These are phyloP conservation scores for Aspergillus sp. DNA, from an alignment of 2,329 filamentous ascomycete genomes.

Conservation along the genomic window DNA sequence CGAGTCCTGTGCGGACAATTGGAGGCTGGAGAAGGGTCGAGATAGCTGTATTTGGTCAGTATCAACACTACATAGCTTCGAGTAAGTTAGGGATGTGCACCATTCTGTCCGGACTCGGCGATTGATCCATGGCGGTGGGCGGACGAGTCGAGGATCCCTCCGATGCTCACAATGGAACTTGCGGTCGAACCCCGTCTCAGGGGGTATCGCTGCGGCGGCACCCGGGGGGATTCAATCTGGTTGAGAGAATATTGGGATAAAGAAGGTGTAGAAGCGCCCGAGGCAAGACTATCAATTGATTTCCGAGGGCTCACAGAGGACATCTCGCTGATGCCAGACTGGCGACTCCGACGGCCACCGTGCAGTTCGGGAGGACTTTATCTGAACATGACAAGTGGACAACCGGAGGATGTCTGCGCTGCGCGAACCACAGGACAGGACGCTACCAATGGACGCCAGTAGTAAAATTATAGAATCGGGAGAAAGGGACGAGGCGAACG, in stretches of 20 bases:
- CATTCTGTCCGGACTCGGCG: conserved; percentile 80
- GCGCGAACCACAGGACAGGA: conserved; percentile 5
- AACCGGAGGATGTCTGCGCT: conserved; percentile 11
- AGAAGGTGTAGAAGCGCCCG: conserved; percentile 51
- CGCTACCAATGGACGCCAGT: not conserved
- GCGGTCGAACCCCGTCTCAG: conserved; percentile 74
- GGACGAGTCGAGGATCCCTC: conserved; percentile 74
- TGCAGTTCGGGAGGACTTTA: conserved; percentile 28
- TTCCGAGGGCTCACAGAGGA: conserved; percentile 61
- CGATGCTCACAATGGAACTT: conserved; percentile 84
- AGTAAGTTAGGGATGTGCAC: conserved; percentile 37
- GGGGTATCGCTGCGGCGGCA: conserved; percentile 34
- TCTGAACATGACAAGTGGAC: conserved; percentile 37
- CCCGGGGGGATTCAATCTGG: conserved; percentile 38
- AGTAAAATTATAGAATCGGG: not conserved
- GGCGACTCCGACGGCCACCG: conserved; percentile 34
- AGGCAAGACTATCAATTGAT: conserved; percentile 64
- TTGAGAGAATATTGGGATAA: conserved; percentile 49
- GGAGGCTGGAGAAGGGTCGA: conserved; percentile 90
- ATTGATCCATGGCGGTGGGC: conserved; percentile 56
- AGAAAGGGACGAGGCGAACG: not conserved
- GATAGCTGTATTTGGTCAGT: conserved; percentile 61
- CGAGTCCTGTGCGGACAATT: conserved; percentile 81
- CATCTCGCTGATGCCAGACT: conserved; percentile 52
- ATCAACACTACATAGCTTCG: not conserved